A percentile compares a stretch with the other conserved stretches of the same genome.
Evolutionary conservation across 2,329 filamentous ascomycete genomes (phyloP).

Genomic region (Zymoseptoria brevis): DNA sequence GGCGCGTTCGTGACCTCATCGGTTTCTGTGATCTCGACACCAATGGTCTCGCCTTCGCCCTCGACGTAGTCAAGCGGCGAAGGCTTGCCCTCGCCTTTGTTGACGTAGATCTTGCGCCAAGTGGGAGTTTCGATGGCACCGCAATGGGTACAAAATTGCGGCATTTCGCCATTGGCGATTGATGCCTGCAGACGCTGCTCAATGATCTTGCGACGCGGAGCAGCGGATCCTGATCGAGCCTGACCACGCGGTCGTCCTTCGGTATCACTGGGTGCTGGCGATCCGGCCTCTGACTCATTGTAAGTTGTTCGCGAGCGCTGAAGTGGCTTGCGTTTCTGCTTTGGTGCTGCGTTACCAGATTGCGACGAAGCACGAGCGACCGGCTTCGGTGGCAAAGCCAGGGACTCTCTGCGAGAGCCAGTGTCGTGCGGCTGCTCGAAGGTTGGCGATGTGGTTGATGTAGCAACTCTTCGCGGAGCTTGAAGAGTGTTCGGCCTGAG

Average conservation of each 20-base stretch:
- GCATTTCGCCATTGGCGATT: conserved; percentile 73
- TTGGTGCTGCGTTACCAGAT: conserved; percentile 16
- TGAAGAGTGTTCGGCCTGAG: neutral
- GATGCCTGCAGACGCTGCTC: conserved; percentile 48
- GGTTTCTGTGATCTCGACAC: conserved; percentile 59
- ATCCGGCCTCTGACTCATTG: conserved; percentile 29
- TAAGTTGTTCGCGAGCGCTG: conserved; percentile 16
- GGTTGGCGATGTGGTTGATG: conserved; percentile 6
- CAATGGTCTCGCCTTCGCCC: conserved; percentile 64
- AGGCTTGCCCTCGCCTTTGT: conserved; percentile 62
- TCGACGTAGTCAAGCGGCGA: conserved; percentile 63
- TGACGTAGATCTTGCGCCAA: conserved; percentile 89
- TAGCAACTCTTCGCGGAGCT: neutral
- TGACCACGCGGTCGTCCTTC: conserved; percentile 22
- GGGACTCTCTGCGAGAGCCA: conserved; percentile 26
- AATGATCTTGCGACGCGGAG: conserved; percentile 59
- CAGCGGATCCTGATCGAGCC: conserved; percentile 39
- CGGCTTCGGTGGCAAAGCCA: conserved; percentile 28
- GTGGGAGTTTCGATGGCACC: conserved; percentile 93
- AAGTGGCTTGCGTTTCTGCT: conserved; percentile 29
- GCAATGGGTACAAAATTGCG: conserved; percentile 84
- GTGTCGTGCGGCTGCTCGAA: conserved; percentile 9
- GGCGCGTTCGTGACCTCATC: conserved; percentile 54
- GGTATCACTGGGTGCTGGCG: conserved; percentile 30
- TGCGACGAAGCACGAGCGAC: conserved; percentile 27